phyloP scores from a whole-genome alignment of 495 filamentous ascomycete genomes.

The Podospora conica region DNA sequence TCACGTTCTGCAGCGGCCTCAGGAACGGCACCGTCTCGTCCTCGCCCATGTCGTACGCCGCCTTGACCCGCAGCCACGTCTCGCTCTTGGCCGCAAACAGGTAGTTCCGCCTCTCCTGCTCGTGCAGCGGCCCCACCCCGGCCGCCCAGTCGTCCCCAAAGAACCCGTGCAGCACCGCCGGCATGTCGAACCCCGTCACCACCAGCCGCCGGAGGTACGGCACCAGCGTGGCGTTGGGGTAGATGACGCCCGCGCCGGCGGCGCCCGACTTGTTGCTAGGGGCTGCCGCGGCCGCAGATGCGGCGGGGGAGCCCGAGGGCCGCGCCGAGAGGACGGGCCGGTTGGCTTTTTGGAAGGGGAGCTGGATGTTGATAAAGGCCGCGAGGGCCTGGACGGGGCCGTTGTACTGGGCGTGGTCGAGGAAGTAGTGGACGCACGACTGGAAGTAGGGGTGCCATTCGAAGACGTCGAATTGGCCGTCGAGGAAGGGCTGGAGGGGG shows the following conservation, averaged over 20 bases:
- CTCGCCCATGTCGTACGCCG: constrained; percentile 76
- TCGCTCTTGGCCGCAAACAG: constrained; percentile 90
- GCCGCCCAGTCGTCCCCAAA: constrained; percentile 86
- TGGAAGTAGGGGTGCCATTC: constrained; percentile 93
- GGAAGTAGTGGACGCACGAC: constrained; percentile 86
- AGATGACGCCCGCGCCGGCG: background rate
- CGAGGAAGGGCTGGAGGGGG: constrained; percentile 29
- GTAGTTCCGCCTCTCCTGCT: constrained; percentile 88
- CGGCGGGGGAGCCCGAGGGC: constrained; percentile 22
- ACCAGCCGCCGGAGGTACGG: constrained; percentile 89
- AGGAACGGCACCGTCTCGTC: constrained; percentile 83
- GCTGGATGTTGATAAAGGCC: constrained; percentile 80
- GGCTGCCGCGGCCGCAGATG: constrained; percentile 21
- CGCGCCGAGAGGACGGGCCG: constrained; percentile 31
- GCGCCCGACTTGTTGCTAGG: constrained; percentile 17
- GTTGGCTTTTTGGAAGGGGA: constrained; percentile 57
- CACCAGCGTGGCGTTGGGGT: constrained; percentile 62
- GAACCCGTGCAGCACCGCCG: constrained; percentile 81
- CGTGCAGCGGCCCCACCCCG: constrained; percentile 76
- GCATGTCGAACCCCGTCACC: constrained; percentile 83
- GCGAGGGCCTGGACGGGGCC: constrained; percentile 79
- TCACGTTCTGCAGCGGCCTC: constrained; percentile 65
- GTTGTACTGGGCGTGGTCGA: constrained; percentile 85
- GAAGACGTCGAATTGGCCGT: constrained; percentile 68
- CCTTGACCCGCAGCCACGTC: constrained; percentile 81